Conservation (phyloP, 2,329 filamentous ascomycete species). For the Penicillium sp. region DNA sequence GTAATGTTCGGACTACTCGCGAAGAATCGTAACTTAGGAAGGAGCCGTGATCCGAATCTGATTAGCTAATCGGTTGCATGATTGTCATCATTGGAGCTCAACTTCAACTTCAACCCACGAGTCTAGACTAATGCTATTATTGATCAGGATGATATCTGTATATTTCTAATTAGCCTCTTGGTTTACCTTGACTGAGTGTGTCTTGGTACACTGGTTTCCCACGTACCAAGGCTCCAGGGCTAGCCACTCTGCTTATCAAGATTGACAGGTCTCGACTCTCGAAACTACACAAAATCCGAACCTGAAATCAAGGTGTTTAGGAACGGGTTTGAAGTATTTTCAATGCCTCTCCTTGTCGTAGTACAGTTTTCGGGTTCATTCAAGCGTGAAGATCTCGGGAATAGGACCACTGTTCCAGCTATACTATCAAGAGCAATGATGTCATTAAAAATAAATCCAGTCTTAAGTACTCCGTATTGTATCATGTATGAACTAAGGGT, state of each 20-base stretch:
- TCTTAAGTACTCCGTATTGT: too few relatives aligned
- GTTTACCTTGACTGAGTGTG: neutral
- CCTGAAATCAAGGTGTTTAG: too few relatives aligned
- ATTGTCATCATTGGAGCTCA: neutral
- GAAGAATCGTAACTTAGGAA: conserved; percentile 21
- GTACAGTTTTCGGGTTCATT: neutral
- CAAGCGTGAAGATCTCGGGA: too few relatives aligned
- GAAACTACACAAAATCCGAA: too few relatives aligned
- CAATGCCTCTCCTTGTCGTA: neutral
- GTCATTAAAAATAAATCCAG: neutral
- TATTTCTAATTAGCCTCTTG: too few relatives aligned
- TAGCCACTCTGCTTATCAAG: conserved; percentile 12
- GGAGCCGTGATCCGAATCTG: conserved; percentile 21
- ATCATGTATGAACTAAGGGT: conserved; percentile 35
- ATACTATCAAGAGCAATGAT: neutral
- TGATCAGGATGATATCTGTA: neutral
- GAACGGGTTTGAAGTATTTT: neutral
- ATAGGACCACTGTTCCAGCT: too few relatives aligned
- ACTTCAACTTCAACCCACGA: too few relatives aligned
- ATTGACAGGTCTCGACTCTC: conserved; percentile 9
- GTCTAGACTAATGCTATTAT: neutral
- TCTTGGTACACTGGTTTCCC: neutral
- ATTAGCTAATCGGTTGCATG: conserved; percentile 33
- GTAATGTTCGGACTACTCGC: conserved; percentile 10
- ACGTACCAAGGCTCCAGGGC: neutral